Conservation (phyloP, 2,329 filamentous ascomycete genomes). For the Neofusicoccum parvum region DNA sequence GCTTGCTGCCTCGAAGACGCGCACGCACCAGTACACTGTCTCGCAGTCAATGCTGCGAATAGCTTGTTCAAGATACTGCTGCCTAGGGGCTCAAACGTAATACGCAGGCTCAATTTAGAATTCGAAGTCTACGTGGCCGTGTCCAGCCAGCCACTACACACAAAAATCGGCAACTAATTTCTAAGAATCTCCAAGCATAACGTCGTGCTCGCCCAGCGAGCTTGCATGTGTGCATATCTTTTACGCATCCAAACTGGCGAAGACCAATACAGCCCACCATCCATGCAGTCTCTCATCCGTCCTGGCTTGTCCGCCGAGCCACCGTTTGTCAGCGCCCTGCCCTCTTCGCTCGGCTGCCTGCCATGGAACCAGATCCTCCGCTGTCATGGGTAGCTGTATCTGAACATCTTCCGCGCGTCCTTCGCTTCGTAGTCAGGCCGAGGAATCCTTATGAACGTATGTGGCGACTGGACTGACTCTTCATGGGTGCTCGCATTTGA, state of each 20-base stretch:
- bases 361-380: neutral
- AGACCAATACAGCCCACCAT: neutral
- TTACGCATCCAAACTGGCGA: neutral
- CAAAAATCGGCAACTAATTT: conserved; percentile 3
- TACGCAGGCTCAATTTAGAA: neutral
- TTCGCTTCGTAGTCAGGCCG: neutral
- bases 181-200: neutral
- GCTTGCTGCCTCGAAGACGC: neutral
- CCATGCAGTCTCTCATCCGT: neutral
- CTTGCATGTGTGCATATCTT: neutral
- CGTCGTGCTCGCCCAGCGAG: conserved; percentile 4
- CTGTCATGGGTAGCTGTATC: conserved; percentile 7
- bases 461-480: neutral
- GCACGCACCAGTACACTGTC: neutral
- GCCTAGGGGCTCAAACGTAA: neutral
- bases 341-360: neutral
- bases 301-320: neutral
- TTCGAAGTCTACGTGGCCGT: neutral
- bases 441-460: neutral
- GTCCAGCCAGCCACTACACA: neutral
- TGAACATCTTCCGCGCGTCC: conserved; percentile 9
- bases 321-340: neutral
- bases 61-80: neutral
- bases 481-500: neutral
- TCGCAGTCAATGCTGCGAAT: neutral